Evolutionary conservation across 2,329 filamentous ascomycete species (phyloP).

Genomic region (Pseudopyrenochaeta lycopersici): DNA sequence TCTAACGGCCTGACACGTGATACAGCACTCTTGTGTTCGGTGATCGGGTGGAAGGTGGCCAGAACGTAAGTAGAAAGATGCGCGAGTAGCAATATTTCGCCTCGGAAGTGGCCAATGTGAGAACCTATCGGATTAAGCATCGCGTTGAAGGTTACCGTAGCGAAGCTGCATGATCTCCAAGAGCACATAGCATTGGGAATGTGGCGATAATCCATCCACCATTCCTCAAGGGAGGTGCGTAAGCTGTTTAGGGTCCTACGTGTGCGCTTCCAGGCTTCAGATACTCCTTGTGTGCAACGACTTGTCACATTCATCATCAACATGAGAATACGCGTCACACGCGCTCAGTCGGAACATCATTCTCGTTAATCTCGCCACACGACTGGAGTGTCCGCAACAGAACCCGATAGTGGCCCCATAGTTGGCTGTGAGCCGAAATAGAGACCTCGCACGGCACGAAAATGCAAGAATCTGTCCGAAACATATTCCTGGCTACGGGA

Average conservation of each 20-base stretch:
- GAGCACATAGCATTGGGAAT: neutral
- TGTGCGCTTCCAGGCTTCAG: neutral
- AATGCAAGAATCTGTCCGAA: neutral
- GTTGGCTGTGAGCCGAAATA: neutral
- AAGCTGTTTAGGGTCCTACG: neutral
- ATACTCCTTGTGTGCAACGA: neutral
- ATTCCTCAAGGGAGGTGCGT: neutral
- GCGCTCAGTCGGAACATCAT: neutral
- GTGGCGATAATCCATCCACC: neutral
- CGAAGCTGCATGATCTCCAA: neutral
- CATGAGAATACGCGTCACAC: neutral
- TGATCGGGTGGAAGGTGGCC: neutral
- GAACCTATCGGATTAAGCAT: neutral
- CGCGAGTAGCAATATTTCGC: neutral
- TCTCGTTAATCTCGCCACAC: neutral
- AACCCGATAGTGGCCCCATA: neutral
- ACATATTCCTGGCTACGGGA: neutral
- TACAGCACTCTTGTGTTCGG: neutral
- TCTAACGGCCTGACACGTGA: conserved; percentile 7
- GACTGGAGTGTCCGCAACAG: neutral
- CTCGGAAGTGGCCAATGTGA: neutral
- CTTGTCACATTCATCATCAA: neutral
- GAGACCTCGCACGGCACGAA: neutral
- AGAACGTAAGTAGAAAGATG: neutral
- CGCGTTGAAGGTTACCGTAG: neutral